Conservation (phyloP, 78 protist species). For the Dictyostelium citrinum region DNA sequence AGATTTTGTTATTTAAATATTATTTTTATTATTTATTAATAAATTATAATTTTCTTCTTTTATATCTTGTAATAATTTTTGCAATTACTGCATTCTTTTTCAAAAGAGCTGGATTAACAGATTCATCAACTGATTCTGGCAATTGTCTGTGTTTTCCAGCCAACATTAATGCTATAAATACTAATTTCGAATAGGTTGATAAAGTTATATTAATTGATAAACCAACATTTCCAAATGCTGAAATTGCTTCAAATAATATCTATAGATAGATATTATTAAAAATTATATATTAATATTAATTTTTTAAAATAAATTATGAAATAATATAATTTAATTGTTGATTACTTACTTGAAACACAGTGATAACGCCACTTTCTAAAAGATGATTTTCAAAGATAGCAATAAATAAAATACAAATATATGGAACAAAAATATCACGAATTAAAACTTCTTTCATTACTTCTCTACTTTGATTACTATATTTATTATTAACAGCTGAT, state of each 20-base stretch:
- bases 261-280: not conserved
- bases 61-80: slow-evolving; percentile 1
- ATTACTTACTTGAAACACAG: slow-evolving; percentile 23
- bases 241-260: not conserved
- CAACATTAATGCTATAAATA: slow-evolving; percentile 36
- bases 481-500: slow-evolving; percentile 57
- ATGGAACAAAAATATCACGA: slow-evolving; percentile 46
- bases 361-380: not conserved
- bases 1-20: no score
- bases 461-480: slow-evolving; percentile 20
- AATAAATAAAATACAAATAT: slow-evolving; percentile 24
- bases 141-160: slow-evolving; percentile 70
- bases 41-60: not conserved
- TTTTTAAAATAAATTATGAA: no score
- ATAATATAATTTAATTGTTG: not conserved
- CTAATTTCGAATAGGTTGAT: not conserved
- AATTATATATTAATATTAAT: not conserved
- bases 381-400: slow-evolving; percentile 19
- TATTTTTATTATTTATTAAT: no score
- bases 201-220: not conserved
- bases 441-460: slow-evolving; percentile 66
- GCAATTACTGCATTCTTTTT: not conserved
- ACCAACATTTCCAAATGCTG: slow-evolving; percentile 79
- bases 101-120: not conserved
- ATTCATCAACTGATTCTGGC: slow-evolving; percentile 56